A percentile compares a stretch with the other conserved stretches of the same genome.
Evolutionary conservation across 495 filamentous ascomycete genomes (phyloP).

Genomic region (Opeltia flavorubescens): DNA sequence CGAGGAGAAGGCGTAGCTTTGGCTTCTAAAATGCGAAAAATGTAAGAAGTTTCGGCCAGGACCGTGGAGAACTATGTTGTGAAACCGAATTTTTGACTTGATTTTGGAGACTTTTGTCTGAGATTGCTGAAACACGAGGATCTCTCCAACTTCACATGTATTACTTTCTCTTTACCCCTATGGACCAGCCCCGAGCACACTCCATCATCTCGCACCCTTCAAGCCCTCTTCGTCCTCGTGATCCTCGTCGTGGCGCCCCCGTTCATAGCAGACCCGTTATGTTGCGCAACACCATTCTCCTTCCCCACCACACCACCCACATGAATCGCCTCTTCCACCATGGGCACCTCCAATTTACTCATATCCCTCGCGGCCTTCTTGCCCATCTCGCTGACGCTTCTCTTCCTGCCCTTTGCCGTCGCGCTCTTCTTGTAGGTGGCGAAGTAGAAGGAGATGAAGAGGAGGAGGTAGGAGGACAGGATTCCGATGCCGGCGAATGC

Average conservation of each 20-base stretch:
- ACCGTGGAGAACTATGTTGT: no score
- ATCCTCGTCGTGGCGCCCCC: constrained; percentile 3
- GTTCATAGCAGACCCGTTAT: constrained; percentile 3
- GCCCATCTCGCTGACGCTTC: constrained; percentile 37
- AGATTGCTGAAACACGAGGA: no score
- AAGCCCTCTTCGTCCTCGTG: constrained; percentile 14
- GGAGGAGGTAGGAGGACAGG: constrained; percentile 81
- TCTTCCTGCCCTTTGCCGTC: constrained; percentile 32
- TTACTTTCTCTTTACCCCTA: neutral
- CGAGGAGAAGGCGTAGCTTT: no score
- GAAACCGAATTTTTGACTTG: no score
- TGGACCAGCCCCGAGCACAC: neutral
- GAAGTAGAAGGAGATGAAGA: constrained; percentile 98
- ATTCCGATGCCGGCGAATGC: constrained; percentile 88
- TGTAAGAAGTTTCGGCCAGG: no score
- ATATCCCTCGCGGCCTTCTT: constrained; percentile 39
- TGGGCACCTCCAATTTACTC: constrained; percentile 36
- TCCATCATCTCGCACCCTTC: neutral
- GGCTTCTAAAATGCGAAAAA: no score
- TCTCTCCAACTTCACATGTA: no score
- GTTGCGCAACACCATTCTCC: constrained; percentile 7
- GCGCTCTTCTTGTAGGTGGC: constrained; percentile 86
- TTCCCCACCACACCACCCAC: neutral
- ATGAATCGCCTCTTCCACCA: constrained; percentile 15
- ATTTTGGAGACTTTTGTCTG: no score